These are phyloP conservation scores for Pseudogymnoascus sp. DNA, from an alignment of 2,329 filamentous ascomycete genomes.

Conservation along the genomic window DNA sequence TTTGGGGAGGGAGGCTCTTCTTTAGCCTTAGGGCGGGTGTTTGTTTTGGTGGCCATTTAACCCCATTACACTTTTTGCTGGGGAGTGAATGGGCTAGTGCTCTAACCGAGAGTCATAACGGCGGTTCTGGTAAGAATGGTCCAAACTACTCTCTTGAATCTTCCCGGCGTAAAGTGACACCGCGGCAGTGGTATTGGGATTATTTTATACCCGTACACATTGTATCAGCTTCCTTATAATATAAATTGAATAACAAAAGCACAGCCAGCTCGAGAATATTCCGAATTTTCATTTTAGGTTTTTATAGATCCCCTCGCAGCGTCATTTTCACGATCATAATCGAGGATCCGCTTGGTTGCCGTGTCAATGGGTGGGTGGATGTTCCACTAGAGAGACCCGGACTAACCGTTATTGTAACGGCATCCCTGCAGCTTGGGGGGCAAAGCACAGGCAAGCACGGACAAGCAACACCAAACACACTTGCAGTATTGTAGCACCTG, in stretches of 20 bases:
- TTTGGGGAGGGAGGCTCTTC: not conserved
- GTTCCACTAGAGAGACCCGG: conserved; percentile 4
- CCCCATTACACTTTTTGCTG: not conserved
- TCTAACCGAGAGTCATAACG: not conserved
- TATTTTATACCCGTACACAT: not conserved
- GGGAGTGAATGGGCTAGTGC: not conserved
- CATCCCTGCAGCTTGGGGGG: not conserved
- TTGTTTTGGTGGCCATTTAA: not conserved
- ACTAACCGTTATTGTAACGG: not conserved
- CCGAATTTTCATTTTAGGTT: not conserved
- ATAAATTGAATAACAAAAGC: not conserved
- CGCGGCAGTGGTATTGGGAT: not conserved
- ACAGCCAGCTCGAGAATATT: not conserved
- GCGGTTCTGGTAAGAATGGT: conserved; percentile 1
- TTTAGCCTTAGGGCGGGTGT: not conserved
- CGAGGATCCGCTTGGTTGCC: conserved; percentile 1
- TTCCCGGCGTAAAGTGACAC: not conserved
- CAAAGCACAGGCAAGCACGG: no score
- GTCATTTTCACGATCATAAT: not conserved
- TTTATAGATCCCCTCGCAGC: not conserved
- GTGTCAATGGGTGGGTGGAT: conserved; percentile 6
- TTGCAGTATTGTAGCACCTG: not conserved
- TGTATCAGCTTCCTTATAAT: not conserved
- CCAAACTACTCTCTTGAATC: not conserved
- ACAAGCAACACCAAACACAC: not conserved